Evolutionary conservation across 345 rosid species (phyloP), one percentile per base, ranked within the genome.

Genomic region (Diplotaxis tenuifolia): DNA sequence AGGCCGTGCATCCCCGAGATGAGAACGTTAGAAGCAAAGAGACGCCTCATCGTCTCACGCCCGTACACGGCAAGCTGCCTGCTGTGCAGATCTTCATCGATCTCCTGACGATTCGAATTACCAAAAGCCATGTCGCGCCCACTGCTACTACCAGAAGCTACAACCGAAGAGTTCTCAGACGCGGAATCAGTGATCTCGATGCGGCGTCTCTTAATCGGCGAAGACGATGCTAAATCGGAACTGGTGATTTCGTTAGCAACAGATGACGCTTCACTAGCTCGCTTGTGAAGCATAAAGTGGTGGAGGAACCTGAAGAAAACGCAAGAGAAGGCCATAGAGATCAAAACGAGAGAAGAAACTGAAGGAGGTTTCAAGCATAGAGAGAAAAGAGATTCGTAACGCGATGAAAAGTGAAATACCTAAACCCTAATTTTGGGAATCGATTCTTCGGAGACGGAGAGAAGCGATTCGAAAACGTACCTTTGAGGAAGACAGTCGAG

Each of bases 21-120:
- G 32, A 95, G 96, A 45, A 95, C 83, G 49, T 84, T 87, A 0
- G 99, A 95, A 4, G 96, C 99, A 62, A 95, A 95, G 74, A 95
- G 96, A 52, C 96, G 86, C 25, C 90, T 86, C 98, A 95, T 95
- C 3, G 99, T 92, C 83, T 95, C 99, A 5, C 99, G 96, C 31
- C 99, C 99, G 29, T 95, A 95, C 31, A 95, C 99, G 0, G 99
- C 99, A 15, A 95, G 99, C 91, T 95, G 99, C 36, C 99, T 77
- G 76, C 99, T 95, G 81, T 95, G 98, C 56, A 95, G 91, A 86
- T 95, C 99, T 76, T 92, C 99, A 75, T 95, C 98, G 64, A 95
- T 95, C 56, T 89, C 97, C 18, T 79, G 73, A 54, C 79, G 91
- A 38, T 84, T 87, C 34, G 83, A 80, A 40, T 90, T 82, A 57